Evolutionary conservation across 345 rosid species (phyloP).

Genomic region (Citrus cavaleriei): DNA sequence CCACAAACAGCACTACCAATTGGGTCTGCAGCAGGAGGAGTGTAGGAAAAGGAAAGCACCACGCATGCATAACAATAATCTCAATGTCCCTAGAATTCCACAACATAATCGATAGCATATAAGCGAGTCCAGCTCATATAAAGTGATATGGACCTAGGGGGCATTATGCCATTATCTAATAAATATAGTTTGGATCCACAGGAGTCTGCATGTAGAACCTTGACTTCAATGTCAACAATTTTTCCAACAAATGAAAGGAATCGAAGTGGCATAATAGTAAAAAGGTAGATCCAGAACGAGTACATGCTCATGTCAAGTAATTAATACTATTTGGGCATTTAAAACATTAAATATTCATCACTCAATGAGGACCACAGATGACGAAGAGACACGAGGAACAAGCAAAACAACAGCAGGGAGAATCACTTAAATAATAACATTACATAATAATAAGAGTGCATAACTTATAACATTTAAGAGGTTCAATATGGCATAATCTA

Average conservation of each 20-base stretch:
- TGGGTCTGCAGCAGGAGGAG: background rate
- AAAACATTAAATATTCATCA: too few species aligned
- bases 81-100: background rate
- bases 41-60: background rate
- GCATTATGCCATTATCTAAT: background rate
- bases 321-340: background rate
- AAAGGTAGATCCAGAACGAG: background rate
- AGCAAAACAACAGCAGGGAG: background rate
- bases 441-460: background rate
- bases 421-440: background rate
- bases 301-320: background rate
- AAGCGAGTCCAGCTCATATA: background rate
- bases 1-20: slow-evolving; percentile 7
- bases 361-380: background rate
- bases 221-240: background rate
- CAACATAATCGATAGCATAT: background rate
- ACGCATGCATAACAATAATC: background rate
- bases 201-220: background rate
- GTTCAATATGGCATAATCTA: slow-evolving; percentile 7
- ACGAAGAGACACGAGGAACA: background rate
- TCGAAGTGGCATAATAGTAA: background rate
- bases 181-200: background rate
- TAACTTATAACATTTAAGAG: slow-evolving; percentile 2
- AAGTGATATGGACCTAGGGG: background rate
- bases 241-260: background rate